A percentile compares a stretch with the other conserved stretches of the same genome.
These are phyloP conservation scores for Aspergillus carlsbadensis DNA, from an alignment of 495 filamentous ascomycete genomes.

Conservation along the genomic window DNA sequence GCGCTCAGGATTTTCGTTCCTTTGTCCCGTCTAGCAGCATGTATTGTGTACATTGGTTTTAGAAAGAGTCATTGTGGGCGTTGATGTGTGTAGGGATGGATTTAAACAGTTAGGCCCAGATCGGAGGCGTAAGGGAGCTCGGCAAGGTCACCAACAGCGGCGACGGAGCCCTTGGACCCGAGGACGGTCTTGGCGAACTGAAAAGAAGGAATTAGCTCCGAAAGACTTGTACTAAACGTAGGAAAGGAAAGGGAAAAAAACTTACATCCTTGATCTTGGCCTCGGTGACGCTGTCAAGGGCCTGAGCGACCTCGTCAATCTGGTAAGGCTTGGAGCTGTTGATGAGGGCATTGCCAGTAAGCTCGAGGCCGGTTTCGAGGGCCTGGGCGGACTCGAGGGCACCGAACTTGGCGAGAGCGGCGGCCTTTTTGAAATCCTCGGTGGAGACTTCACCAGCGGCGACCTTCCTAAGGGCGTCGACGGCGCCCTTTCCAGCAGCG, in stretches of 20 bases:
- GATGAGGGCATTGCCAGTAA: slow-evolving; percentile 74
- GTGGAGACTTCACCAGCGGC: slow-evolving; percentile 69
- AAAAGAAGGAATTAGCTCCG: background rate
- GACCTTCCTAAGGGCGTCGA: slow-evolving; percentile 78
- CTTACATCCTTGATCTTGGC: slow-evolving; percentile 86
- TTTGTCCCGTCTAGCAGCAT: slow-evolving; percentile 42
- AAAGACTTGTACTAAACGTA: background rate
- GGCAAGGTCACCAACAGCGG: slow-evolving; percentile 83
- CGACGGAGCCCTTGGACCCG: slow-evolving; percentile 82
- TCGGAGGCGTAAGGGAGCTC: slow-evolving; percentile 91
- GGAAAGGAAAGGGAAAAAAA: slow-evolving; percentile 18
- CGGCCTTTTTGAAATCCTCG: slow-evolving; percentile 88
- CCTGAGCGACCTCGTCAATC: slow-evolving; percentile 76
- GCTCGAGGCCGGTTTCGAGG: slow-evolving; percentile 62
- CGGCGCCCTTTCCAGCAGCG: slow-evolving; percentile 58
- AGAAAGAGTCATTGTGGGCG: slow-evolving; percentile 1
- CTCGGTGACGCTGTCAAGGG: slow-evolving; percentile 74
- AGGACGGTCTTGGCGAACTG: slow-evolving; percentile 84
- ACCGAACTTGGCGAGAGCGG: slow-evolving; percentile 89
- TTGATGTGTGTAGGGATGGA: background rate
- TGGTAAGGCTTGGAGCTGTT: slow-evolving; percentile 82
- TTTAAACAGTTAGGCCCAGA: slow-evolving; percentile 88
- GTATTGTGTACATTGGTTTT: slow-evolving; percentile 41
- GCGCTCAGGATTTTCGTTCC: background rate
- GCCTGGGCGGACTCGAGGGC: slow-evolving; percentile 82